These are phyloP conservation scores for Linanthus parryae DNA, from an alignment of 148 eudicot genomes.

Conservation along the genomic window DNA sequence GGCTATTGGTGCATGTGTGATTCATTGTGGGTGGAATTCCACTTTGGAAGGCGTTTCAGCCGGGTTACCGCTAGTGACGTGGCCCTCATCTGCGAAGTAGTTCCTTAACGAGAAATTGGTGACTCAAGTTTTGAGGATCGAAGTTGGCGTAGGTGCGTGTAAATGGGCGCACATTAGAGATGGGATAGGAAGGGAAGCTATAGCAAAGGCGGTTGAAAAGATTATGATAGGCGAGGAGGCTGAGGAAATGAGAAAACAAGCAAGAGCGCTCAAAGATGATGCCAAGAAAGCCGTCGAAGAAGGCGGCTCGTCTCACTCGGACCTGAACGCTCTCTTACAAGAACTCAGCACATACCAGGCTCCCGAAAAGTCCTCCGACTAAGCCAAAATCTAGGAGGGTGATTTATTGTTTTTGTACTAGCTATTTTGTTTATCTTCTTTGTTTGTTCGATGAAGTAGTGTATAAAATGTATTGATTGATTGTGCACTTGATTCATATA, in stretches of 20 bases:
- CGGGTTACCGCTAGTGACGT: conserved; percentile 2
- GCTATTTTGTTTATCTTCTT: too few relatives aligned
- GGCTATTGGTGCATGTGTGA: not conserved
- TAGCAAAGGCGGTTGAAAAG: conserved; percentile 1
- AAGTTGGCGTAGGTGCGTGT: not conserved
- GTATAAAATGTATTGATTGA: too few relatives aligned
- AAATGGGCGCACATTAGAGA: not conserved
- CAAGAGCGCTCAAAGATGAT: not conserved
- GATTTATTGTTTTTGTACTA: too few relatives aligned
- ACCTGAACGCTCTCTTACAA: not conserved
- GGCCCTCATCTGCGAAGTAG: not conserved
- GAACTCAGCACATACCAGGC: not conserved
- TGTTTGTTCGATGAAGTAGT: too few relatives aligned
- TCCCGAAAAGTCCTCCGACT: too few relatives aligned
- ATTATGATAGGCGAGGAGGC: conserved; percentile 1
- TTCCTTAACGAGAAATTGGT: conserved; percentile 4
- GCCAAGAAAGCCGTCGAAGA: conserved; percentile 2
- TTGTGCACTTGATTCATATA: too few relatives aligned
- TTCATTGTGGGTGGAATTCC: conserved; percentile 9
- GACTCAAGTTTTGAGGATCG: not conserved
- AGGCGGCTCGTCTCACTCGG: too few relatives aligned
- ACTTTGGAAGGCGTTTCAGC: not conserved
- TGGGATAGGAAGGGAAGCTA: not conserved
- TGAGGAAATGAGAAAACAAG: conserved; percentile 3
- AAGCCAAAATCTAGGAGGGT: too few relatives aligned